Evolutionary conservation across 2,329 filamentous ascomycete genomes (phyloP).

Genomic region (Tetracladium maxilliforme): DNA sequence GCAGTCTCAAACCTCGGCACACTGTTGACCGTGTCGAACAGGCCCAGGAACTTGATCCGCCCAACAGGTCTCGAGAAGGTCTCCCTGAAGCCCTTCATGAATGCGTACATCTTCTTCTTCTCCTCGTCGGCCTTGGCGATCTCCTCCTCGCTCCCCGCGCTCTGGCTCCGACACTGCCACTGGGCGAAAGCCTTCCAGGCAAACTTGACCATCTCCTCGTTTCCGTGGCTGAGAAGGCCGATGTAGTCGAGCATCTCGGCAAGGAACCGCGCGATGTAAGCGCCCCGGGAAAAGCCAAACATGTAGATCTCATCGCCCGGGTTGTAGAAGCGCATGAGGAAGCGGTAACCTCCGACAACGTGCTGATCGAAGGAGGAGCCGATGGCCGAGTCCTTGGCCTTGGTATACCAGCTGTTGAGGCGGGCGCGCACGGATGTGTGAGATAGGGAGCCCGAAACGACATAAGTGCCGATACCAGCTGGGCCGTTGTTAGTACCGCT

Average conservation of each 20-base stretch:
- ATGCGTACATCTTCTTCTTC: slow-evolving; percentile 50
- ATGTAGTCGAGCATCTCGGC: slow-evolving; percentile 79
- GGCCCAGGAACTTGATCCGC: slow-evolving; percentile 59
- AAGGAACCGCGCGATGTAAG: slow-evolving; percentile 60
- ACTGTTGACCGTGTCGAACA: slow-evolving; percentile 74
- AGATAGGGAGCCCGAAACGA: slow-evolving; percentile 42
- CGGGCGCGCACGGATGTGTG: slow-evolving; percentile 40
- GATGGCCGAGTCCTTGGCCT: slow-evolving; percentile 66
- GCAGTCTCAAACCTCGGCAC: slow-evolving; percentile 62
- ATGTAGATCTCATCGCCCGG: slow-evolving; percentile 53
- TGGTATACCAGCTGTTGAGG: slow-evolving; percentile 51
- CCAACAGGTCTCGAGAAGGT: slow-evolving; percentile 66
- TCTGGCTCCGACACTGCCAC: slow-evolving; percentile 44
- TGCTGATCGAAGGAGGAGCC: slow-evolving; percentile 72
- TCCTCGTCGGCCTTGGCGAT: slow-evolving; percentile 26
- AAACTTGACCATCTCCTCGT: slow-evolving; percentile 74
- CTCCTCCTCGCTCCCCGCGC: slow-evolving; percentile 17
- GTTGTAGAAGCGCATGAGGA: slow-evolving; percentile 60
- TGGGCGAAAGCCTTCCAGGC: slow-evolving; percentile 71
- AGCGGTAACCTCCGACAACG: slow-evolving; percentile 71
- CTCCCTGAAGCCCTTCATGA: slow-evolving; percentile 68
- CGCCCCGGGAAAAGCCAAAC: slow-evolving; percentile 60
- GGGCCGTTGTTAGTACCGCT: slow-evolving; percentile 2
- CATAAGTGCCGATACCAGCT: slow-evolving; percentile 61
- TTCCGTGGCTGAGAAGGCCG: slow-evolving; percentile 64